phyloP scores from a whole-genome alignment of 371 early-diverging fungal species.

The Dinochytrium kinnereticum region DNA sequence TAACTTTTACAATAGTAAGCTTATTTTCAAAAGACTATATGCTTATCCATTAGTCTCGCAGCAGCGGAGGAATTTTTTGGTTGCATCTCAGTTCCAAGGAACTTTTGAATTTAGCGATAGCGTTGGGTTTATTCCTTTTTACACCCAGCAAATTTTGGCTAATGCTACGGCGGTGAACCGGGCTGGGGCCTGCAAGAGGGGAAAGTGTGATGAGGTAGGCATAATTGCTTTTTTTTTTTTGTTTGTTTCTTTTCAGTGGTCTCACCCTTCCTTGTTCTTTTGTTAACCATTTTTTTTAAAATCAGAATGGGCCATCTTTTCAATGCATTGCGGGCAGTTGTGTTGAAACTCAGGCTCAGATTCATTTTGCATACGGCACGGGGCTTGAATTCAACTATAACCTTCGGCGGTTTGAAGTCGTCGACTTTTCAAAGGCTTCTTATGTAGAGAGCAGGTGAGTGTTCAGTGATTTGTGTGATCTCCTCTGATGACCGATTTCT shows the following conservation, averaged over 20 bases:
- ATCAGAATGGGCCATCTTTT: conserved; percentile 4
- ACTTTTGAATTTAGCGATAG: conserved; percentile 19
- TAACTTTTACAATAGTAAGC: conserved; percentile 63
- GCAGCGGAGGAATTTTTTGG: conserved; percentile 1
- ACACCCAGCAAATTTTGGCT: conserved; percentile 28
- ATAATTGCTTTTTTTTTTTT: too few species aligned
- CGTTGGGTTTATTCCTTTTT: conserved; percentile 23
- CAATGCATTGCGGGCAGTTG: conserved; percentile 54
- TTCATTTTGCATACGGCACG: conserved; percentile 76
- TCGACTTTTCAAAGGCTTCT: conserved; percentile 65
- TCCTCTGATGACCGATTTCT: background rate
- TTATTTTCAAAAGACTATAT: background rate
- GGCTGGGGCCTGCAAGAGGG: conserved; percentile 9
- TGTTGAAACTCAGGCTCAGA: conserved; percentile 57
- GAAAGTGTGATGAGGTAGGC: background rate
- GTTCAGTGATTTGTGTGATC: background rate
- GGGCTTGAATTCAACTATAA: conserved; percentile 68
- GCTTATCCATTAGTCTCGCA: background rate
- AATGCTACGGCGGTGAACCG: conserved; percentile 34
- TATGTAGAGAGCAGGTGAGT: conserved; percentile 79
- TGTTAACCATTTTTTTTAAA: background rate
- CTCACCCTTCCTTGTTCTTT: background rate
- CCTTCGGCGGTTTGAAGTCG: conserved; percentile 53
- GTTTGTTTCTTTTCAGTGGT: too few species aligned
- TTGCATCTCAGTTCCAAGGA: conserved; percentile 21